A percentile compares a stretch with the other conserved stretches of the same genome.
phyloP scores from a whole-genome alignment of 305 asterid species.

The Ajuga reptans region DNA sequence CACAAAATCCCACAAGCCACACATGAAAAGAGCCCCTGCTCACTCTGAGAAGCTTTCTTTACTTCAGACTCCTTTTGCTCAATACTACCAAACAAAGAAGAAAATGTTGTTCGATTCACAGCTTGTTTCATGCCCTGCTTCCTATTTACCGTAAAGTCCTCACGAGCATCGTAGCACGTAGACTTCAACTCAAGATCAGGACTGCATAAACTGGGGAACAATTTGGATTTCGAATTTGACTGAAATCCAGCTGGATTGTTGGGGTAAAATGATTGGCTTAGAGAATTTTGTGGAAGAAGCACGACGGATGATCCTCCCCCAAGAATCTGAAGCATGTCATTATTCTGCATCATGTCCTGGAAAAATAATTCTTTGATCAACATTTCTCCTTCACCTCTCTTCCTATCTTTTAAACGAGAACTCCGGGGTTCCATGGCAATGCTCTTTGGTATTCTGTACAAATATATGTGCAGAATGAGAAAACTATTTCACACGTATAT shows the following conservation, averaged over 20 bases:
- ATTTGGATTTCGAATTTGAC: constrained; percentile 36
- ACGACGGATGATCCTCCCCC: constrained; percentile 75
- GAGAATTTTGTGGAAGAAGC: constrained; percentile 62
- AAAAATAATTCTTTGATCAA: constrained; percentile 74
- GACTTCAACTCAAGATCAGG: constrained; percentile 45
- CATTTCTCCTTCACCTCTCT: constrained; percentile 80
- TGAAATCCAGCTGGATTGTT: constrained; percentile 36
- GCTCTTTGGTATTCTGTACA: constrained; percentile 56
- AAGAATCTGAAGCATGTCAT: constrained; percentile 55
- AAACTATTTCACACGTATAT: constrained; percentile 12
- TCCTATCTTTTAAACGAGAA: constrained; percentile 78
- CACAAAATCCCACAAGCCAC: constrained; percentile 97
- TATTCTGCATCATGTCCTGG: constrained; percentile 72
- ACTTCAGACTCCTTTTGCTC: constrained; percentile 29
- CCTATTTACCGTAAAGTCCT: constrained; percentile 27
- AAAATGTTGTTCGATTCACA: constrained; percentile 29
- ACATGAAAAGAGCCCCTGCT: constrained; percentile 85
- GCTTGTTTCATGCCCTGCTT: constrained; percentile 37
- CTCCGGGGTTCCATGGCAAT: constrained; percentile 69
- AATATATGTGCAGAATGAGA: constrained; percentile 25
- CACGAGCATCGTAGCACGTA: constrained; percentile 28
- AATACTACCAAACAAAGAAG: constrained; percentile 33
- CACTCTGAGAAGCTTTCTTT: constrained; percentile 44
- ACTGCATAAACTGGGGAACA: constrained; percentile 52
- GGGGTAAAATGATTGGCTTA: constrained; percentile 31